Conservation (phyloP, 495 filamentous ascomycete species). For the Xylaria castorea region DNA sequence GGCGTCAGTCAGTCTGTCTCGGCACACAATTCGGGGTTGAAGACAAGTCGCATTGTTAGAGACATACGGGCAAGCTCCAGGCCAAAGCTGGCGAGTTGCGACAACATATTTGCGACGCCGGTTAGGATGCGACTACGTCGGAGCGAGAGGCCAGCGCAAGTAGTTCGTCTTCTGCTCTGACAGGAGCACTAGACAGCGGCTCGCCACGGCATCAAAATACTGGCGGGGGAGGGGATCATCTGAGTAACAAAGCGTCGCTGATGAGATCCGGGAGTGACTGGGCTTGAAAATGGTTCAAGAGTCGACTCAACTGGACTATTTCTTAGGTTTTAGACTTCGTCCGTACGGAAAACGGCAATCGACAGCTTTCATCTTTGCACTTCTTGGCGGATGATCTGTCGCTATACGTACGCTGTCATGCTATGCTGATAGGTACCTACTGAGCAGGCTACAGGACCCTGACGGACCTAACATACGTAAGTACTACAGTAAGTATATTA, state of each 20-base stretch:
- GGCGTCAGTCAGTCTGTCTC: slow-evolving; percentile 9
- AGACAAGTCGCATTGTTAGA: background rate
- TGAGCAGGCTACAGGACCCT: slow-evolving; percentile 10
- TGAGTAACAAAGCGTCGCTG: background rate
- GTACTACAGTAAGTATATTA: background rate
- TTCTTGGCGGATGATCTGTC: slow-evolving; percentile 28
- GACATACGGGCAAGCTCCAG: slow-evolving; percentile 52
- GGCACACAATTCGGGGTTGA: background rate
- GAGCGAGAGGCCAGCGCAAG: slow-evolving; percentile 29
- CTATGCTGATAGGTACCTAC: slow-evolving; percentile 10
- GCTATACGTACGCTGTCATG: background rate
- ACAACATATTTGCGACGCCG: slow-evolving; percentile 38
- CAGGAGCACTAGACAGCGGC: slow-evolving; percentile 34
- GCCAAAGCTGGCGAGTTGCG: slow-evolving; percentile 48
- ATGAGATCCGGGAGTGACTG: background rate
- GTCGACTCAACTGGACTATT: background rate
- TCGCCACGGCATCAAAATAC: slow-evolving; percentile 38
- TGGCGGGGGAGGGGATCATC: slow-evolving; percentile 13
- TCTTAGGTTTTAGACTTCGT: background rate
- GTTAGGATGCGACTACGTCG: slow-evolving; percentile 23
- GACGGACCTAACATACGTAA: no score
- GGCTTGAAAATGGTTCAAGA: background rate
- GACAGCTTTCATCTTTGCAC: slow-evolving; percentile 38
- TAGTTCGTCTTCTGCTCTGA: slow-evolving; percentile 32
- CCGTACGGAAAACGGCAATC: slow-evolving; percentile 21